These are phyloP conservation scores for Ustilago vetiveriae DNA, from an alignment of 1,284 basidiomycete genomes.

Conservation along the genomic window DNA sequence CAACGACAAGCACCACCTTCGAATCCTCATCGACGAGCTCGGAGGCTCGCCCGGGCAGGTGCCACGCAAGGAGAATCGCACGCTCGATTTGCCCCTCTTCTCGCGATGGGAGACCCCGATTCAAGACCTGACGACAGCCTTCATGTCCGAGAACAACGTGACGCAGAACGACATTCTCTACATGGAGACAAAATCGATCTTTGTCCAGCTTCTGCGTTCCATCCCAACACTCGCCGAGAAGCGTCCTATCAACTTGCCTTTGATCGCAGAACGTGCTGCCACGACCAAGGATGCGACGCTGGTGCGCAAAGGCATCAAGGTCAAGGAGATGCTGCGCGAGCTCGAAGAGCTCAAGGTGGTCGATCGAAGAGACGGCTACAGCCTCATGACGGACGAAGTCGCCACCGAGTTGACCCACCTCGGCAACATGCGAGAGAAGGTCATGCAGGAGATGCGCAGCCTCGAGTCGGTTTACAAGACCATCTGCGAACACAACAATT, in stretches of 20 bases:
- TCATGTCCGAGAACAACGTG: slow-evolving; percentile 90
- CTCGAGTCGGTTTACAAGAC: slow-evolving; percentile 98
- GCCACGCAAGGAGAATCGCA: slow-evolving; percentile 94
- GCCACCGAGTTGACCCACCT: slow-evolving; percentile 92
- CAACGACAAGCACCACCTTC: slow-evolving; percentile 95
- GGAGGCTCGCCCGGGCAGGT: slow-evolving; percentile 91
- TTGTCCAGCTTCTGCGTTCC: slow-evolving; percentile 95
- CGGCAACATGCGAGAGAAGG: slow-evolving; percentile 95
- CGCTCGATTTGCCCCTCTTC: slow-evolving; percentile 90
- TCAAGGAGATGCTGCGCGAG: slow-evolving; percentile 97
- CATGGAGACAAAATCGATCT: slow-evolving; percentile 99
- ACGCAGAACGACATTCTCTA: slow-evolving; percentile 98
- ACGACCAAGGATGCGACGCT: slow-evolving; percentile 95
- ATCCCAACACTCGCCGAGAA: slow-evolving; percentile 82
- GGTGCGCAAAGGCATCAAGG: slow-evolving; percentile 96
- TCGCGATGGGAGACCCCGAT: slow-evolving; percentile 99
- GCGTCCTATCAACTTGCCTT: slow-evolving; percentile 86
- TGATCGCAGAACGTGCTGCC: slow-evolving; percentile 90
- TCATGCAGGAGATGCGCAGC: slow-evolving; percentile 87
- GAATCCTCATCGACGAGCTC: slow-evolving; percentile 93
- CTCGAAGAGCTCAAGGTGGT: slow-evolving; percentile 90
- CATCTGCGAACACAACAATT: slow-evolving; percentile 98
- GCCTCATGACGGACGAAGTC: slow-evolving; percentile 96
- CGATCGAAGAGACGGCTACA: slow-evolving; percentile 83
- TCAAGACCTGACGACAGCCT: slow-evolving; percentile 92